Conservation (phyloP, 768 basidiomycete genomes). For the Xerocomellus chrysenteron region DNA sequence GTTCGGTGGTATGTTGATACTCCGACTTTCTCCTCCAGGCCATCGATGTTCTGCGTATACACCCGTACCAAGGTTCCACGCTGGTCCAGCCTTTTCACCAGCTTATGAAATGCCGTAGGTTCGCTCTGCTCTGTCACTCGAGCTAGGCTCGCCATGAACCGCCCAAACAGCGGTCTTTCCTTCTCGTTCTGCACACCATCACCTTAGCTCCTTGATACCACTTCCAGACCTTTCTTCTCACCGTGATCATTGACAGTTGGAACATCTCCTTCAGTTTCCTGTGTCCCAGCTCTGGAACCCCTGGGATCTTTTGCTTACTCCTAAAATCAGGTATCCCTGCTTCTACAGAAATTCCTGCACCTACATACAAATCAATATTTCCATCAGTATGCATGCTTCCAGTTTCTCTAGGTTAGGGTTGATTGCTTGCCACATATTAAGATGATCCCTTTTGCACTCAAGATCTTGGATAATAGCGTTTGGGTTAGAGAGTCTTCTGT, state of each 20-base stretch:
- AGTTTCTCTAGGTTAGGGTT: too few species aligned
- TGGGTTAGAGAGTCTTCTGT: too few species aligned
- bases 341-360: slow-evolving; percentile 10
- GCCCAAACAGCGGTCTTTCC: not conserved
- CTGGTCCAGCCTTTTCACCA: slow-evolving; percentile 10
- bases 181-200: too few species aligned
- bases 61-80: not conserved
- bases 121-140: not conserved
- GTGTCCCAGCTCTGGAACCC: not conserved
- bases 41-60: too few species aligned
- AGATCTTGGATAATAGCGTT: too few species aligned
- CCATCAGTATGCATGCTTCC: too few species aligned
- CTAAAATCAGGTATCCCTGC: slow-evolving; percentile 14
- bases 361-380: not conserved
- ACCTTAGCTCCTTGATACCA: too few species aligned
- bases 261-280: slow-evolving; percentile 15
- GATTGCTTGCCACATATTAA: too few species aligned
- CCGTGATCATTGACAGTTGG: slow-evolving; percentile 5
- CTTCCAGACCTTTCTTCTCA: too few species aligned
- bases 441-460: too few species aligned
- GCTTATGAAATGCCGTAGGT: slow-evolving; percentile 8
- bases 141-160: not conserved
- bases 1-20: too few species aligned
- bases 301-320: slow-evolving; percentile 1
- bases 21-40: too few species aligned